A percentile compares a stretch with the other conserved stretches of the same genome.
These are phyloP conservation scores for Colletotrichum sp. DNA, from an alignment of 2,329 filamentous ascomycete species.

Conservation along the genomic window DNA sequence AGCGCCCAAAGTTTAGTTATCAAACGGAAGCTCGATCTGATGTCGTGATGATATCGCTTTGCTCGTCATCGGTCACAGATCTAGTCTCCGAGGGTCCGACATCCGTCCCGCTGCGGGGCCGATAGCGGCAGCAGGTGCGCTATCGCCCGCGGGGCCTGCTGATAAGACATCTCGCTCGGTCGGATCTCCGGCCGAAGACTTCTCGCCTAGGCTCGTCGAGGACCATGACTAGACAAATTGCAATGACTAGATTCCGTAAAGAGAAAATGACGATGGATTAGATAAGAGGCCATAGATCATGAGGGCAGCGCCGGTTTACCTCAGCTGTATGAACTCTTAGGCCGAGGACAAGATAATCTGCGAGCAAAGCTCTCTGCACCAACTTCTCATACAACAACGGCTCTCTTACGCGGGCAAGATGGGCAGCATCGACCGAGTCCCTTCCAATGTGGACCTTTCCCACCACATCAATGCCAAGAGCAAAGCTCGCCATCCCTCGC, in stretches of 20 bases:
- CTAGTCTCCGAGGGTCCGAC: neutral
- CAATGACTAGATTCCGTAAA: neutral
- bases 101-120: neutral
- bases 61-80: neutral
- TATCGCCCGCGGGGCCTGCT: neutral
- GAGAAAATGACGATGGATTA: neutral
- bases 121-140: neutral
- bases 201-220: neutral
- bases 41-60: neutral
- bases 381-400: too few relatives aligned
- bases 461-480: constrained; percentile 35
- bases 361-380: too few relatives aligned
- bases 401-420: neutral
- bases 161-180: neutral
- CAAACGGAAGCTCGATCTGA: neutral
- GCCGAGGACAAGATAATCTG: too few relatives aligned
- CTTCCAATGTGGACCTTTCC: constrained; percentile 26
- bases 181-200: neutral
- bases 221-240: neutral
- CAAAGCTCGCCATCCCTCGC: constrained; percentile 32
- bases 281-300: neutral
- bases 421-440: neutral
- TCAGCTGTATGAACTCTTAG: neutral
- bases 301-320: neutral
- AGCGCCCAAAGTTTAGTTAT: neutral